Evolutionary conservation across 495 filamentous ascomycete species (phyloP).

Genomic region (Evansstolkia leycettana): DNA sequence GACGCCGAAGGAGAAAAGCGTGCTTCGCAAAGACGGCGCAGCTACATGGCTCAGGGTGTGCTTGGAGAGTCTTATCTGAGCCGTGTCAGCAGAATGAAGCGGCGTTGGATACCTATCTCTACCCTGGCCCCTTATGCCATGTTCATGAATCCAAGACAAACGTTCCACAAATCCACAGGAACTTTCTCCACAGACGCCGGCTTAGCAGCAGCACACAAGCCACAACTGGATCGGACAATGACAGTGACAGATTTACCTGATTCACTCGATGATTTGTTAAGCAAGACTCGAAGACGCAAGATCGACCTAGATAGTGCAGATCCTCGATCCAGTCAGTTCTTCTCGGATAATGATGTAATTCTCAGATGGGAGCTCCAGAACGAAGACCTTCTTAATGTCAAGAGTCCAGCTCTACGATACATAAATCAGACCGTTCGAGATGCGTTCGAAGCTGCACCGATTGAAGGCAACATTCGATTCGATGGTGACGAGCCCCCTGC

Average conservation of each 20-base stretch:
- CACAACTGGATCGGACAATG: background rate
- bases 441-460: slow-evolving; percentile 18
- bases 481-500: slow-evolving; percentile 10
- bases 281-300: slow-evolving; percentile 4
- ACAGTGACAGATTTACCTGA: slow-evolving; percentile 5
- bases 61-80: background rate
- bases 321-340: slow-evolving; percentile 12
- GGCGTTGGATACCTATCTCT: slow-evolving; percentile 11
- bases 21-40: background rate
- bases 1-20: background rate
- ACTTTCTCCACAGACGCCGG: slow-evolving; percentile 31
- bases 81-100: slow-evolving; percentile 5
- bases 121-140: slow-evolving; percentile 22
- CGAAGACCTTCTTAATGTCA: slow-evolving; percentile 15
- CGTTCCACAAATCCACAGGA: slow-evolving; percentile 26
- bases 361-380: slow-evolving; percentile 26
- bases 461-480: slow-evolving; percentile 24
- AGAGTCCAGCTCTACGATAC: slow-evolving; percentile 11
- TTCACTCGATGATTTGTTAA: slow-evolving; percentile 19
- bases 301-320: slow-evolving; percentile 3
- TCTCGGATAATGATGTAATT: slow-evolving; percentile 16
- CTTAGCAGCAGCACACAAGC: slow-evolving; percentile 6
- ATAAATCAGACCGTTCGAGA: slow-evolving; percentile 25
- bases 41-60: background rate
- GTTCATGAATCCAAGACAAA: slow-evolving; percentile 34